Conservation (phyloP, 2,329 filamentous ascomycete genomes). For the Talaromyces sp. region DNA sequence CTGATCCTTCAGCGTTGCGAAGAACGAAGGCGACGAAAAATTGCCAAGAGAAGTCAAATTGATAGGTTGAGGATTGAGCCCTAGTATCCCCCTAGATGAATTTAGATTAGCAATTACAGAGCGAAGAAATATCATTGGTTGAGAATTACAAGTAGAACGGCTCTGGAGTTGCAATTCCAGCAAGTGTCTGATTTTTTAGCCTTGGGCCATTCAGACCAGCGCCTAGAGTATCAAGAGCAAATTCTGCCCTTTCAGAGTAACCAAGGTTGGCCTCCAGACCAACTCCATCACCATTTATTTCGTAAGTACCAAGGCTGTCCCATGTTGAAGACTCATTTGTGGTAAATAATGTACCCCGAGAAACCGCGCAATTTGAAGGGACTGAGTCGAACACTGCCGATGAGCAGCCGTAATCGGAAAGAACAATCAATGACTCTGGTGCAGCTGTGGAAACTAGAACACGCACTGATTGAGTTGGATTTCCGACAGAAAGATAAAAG, state of each 20-base stretch:
- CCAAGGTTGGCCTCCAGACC: slow-evolving; percentile 19
- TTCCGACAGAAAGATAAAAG: slow-evolving; percentile 62
- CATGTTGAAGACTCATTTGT: slow-evolving; percentile 13
- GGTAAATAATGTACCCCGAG: slow-evolving; percentile 15
- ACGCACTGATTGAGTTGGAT: slow-evolving; percentile 56
- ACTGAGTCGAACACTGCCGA: slow-evolving; percentile 52
- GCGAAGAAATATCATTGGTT: neutral
- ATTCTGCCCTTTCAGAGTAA: slow-evolving; percentile 13
- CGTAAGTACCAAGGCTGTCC: slow-evolving; percentile 14
- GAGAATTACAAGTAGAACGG: slow-evolving; percentile 46
- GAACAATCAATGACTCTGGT: slow-evolving; percentile 72
- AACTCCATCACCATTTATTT: slow-evolving; percentile 13
- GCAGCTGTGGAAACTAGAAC: slow-evolving; percentile 67
- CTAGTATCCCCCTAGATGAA: slow-evolving; percentile 43
- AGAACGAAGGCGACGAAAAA: slow-evolving; percentile 55
- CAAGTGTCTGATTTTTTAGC: slow-evolving; percentile 16
- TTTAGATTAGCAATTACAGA: neutral
- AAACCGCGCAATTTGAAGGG: slow-evolving; percentile 16
- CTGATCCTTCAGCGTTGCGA: slow-evolving; percentile 55
- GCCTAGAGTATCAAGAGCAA: slow-evolving; percentile 3
- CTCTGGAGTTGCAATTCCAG: slow-evolving; percentile 33
- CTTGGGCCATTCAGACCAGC: slow-evolving; percentile 11
- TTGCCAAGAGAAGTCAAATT: slow-evolving; percentile 46
- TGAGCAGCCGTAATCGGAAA: slow-evolving; percentile 57
- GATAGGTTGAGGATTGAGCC: slow-evolving; percentile 39